Base-by-base conservation (phyloP, 2,329 filamentous ascomycete species). In the Lachnellula suecica region DNA sequence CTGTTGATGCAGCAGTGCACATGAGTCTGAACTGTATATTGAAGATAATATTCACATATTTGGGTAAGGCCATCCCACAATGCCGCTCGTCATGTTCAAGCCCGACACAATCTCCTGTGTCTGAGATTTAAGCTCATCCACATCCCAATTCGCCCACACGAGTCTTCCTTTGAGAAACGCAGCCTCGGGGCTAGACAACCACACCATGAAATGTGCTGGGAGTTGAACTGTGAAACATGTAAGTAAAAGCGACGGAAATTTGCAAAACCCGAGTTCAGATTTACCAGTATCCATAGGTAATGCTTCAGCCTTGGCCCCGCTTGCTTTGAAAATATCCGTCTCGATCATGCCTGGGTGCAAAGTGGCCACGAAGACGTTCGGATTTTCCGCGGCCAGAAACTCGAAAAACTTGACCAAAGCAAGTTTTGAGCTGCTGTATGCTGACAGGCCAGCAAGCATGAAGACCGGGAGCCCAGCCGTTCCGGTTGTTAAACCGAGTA, bases 131-230 rank as follows among this genome's bases (percentile, higher is more conserved):
- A 80, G 67, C 55, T 80, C 77, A 17, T 75, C 70, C 0, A 78
- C 70, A 59, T 80, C 78, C 77, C 77, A 80, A 31, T 75, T 74
- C 11, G 72, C 68, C 72, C 74, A 79, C 0, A 79, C 62, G 20
- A 73, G 72, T 44, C 72, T 73, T 4, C 71, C 68, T 40, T 70
- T 73, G 20, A 80, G 57, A 52, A 79, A 79, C 4, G 53, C 60
- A 0, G 77, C 74, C 54, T 79, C 75, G 1, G 70, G 49, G 22
- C 52, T 56, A 17, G 59, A 49, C 10, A 61, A 47, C 60, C 60
- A 62, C n/a, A 60, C 49, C 19, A 49, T 20, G 19, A 62, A 59
- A 11, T 50, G 45, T 8, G 44, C 59, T 13, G 59, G 56, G 17
- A 61, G 59, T 50, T 29, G 53, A 49, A 58, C 53, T 54, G 25